These are phyloP conservation scores for Trichophyton equinum DNA, from an alignment of 2,329 filamentous ascomycete species.

Conservation along the genomic window DNA sequence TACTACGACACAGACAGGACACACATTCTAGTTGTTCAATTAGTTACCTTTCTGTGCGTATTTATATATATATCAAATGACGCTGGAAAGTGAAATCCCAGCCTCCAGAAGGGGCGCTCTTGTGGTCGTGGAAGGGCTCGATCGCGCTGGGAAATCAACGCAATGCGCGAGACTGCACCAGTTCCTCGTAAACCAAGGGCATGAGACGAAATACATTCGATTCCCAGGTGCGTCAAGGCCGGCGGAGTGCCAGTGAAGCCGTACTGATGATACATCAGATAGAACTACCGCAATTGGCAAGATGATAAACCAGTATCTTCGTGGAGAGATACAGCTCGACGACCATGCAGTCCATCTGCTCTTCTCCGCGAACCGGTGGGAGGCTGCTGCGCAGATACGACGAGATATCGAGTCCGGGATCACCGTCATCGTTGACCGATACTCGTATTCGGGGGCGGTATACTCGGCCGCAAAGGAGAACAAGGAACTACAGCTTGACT, in stretches of 20 bases:
- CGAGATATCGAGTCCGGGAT: conserved; percentile 49
- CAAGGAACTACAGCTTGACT: conserved; percentile 54
- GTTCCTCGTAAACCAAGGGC: conserved; percentile 39
- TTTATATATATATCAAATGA: neutral
- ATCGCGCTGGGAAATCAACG: conserved; percentile 83
- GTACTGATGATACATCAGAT: conserved; percentile 41
- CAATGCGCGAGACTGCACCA: conserved; percentile 60
- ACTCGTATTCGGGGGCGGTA: conserved; percentile 88
- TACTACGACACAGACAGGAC: neutral
- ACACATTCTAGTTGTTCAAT: neutral
- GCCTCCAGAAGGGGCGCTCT: conserved; percentile 45
- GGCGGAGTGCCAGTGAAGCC: neutral
- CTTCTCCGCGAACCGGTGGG: conserved; percentile 87
- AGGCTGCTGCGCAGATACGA: conserved; percentile 38
- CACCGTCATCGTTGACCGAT: conserved; percentile 77
- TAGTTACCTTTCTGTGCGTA: too few relatives aligned
- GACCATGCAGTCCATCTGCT: conserved; percentile 84
- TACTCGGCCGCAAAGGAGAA: conserved; percentile 84
- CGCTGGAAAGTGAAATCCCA: neutral
- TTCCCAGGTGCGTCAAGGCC: conserved; percentile 47
- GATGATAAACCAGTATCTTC: conserved; percentile 76
- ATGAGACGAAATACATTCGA: conserved; percentile 45
- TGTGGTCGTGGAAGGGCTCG: conserved; percentile 76
- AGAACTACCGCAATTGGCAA: conserved; percentile 71
- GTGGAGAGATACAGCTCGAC: conserved; percentile 57